A percentile compares a stretch with the other conserved stretches of the same genome.
These are phyloP conservation scores for Boeremia exigua DNA, from an alignment of 2,329 filamentous ascomycete species.

Conservation along the genomic window DNA sequence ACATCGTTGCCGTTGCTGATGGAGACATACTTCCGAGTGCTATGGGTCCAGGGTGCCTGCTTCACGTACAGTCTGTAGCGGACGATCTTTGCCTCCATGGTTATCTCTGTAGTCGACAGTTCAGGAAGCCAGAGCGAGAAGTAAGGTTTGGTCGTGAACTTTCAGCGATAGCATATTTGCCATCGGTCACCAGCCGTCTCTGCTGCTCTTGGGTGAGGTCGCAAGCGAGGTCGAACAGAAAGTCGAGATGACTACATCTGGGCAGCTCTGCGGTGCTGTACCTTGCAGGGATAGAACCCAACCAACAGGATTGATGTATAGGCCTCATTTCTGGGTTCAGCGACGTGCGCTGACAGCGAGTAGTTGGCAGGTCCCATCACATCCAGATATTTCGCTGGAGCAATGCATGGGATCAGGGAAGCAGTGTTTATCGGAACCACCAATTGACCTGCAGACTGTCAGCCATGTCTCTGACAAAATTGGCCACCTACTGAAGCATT, in stretches of 20 bases:
- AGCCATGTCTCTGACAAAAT: conserved; percentile 23
- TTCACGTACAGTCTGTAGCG: background rate
- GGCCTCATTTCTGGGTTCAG: background rate
- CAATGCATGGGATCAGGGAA: background rate
- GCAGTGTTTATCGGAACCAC: conserved; percentile 72
- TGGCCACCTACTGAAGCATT: conserved; percentile 60
- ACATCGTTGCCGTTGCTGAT: background rate
- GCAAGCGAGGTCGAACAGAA: background rate
- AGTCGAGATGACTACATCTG: background rate
- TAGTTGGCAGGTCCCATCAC: background rate
- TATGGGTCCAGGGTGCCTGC: background rate
- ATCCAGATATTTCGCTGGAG: background rate
- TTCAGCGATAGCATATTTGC: background rate
- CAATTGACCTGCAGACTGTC: conserved; percentile 66
- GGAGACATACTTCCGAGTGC: background rate
- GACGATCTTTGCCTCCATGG: background rate
- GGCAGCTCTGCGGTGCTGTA: background rate
- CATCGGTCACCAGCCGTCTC: background rate
- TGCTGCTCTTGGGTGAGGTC: background rate
- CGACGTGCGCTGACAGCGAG: background rate
- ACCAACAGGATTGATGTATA: background rate
- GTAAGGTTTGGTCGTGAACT: background rate
- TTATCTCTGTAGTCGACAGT: background rate
- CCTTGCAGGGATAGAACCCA: background rate
- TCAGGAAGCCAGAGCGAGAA: background rate